Evolutionary conservation across 176 grass and related monocot species (phyloP).

Genomic region (Poa pratensis): DNA sequence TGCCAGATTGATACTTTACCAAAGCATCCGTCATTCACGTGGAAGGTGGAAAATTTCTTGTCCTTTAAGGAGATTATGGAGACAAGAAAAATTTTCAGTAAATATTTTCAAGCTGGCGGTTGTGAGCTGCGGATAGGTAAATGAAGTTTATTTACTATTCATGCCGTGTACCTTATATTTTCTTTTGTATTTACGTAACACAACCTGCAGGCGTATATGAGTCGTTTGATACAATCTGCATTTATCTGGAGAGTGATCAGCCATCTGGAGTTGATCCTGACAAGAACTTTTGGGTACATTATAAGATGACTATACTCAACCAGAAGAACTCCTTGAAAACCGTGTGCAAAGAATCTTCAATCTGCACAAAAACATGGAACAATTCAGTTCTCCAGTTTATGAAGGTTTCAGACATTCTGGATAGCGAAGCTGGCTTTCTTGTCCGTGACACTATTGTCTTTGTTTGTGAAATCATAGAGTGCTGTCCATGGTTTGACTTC

Average conservation of each 20-base stretch:
- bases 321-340: constrained; percentile 90
- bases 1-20: constrained; percentile 62
- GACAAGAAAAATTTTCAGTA: constrained; percentile 97
- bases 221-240: constrained; percentile 94
- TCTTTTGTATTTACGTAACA: constrained; percentile 14
- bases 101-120: constrained; percentile 89
- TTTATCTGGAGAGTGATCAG: constrained; percentile 98
- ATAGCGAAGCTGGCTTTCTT: constrained; percentile 86
- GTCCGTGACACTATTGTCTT: constrained; percentile 83
- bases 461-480: constrained; percentile 94
- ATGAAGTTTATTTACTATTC: constrained; percentile 19
- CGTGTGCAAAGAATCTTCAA: constrained; percentile 96
- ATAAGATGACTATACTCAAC: constrained; percentile 91
- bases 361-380: constrained; percentile 99
- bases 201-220: constrained; percentile 88
- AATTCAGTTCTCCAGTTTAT: constrained; percentile 99
- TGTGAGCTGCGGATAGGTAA: constrained; percentile 99
- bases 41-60: constrained; percentile 99
- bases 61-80: constrained; percentile 98
- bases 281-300: constrained; percentile 96
- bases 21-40: constrained; percentile 72
- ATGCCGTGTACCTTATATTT: constrained; percentile 30
- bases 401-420: constrained; percentile 93
- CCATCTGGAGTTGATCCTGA: constrained; percentile 87
- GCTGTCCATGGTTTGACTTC: constrained; percentile 99